Percentiles rank a stretch among this genome's conserved stretches.
These are phyloP conservation scores for Arachis stenosperma DNA, from an alignment of 306 rosid genomes.

Conservation along the genomic window DNA sequence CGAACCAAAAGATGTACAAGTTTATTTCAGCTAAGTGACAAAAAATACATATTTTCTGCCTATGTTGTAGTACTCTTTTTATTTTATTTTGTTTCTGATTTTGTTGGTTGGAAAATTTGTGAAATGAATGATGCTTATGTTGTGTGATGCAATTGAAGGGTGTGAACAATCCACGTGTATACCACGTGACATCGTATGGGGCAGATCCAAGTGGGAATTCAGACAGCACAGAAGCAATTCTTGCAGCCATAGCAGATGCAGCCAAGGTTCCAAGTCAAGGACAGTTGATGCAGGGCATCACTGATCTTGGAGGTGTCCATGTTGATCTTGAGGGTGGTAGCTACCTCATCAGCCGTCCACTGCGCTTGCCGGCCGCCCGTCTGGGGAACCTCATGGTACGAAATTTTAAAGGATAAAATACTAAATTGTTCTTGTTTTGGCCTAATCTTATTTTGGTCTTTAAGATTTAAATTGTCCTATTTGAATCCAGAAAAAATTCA, in stretches of 20 bases:
- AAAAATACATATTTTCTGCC: too few species aligned
- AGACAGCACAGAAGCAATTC: conserved; percentile 78
- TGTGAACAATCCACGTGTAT: conserved; percentile 46
- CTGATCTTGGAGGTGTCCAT: conserved; percentile 77
- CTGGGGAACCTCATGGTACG: conserved; percentile 88
- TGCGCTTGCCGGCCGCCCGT: conserved; percentile 57
- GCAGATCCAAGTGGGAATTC: conserved; percentile 80
- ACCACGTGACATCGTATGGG: conserved; percentile 71
- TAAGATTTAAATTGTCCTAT: too few species aligned
- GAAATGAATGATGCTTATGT: conserved; percentile 31
- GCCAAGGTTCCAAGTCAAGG: conserved; percentile 44
- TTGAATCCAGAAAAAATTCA: too few species aligned
- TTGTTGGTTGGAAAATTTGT: conserved; percentile 5
- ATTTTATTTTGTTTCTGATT: neutral
- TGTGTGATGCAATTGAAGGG: conserved; percentile 47
- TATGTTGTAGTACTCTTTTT: neutral
- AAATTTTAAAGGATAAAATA: too few species aligned
- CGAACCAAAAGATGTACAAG: too few species aligned
- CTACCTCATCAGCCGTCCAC: conserved; percentile 62
- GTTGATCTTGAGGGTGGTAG: conserved; percentile 81
- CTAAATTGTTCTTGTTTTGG: too few species aligned
- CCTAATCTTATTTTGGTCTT: too few species aligned
- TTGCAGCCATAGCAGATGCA: conserved; percentile 70
- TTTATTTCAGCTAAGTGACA: too few species aligned
- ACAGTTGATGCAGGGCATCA: conserved; percentile 60